Conservation (phyloP, 768 basidiomycete species). For the Amanita jacksonii region DNA sequence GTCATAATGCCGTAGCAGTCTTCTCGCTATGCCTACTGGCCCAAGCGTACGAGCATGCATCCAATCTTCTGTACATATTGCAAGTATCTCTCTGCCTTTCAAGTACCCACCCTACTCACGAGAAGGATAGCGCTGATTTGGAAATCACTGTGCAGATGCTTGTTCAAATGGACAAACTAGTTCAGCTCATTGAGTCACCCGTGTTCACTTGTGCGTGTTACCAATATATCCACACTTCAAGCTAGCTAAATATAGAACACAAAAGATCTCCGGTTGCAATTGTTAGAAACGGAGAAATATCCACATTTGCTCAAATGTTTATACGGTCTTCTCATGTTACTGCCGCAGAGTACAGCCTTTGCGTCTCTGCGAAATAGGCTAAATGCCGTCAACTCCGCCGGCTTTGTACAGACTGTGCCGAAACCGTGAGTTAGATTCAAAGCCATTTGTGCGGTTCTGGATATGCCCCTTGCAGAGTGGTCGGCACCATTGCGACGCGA, state of each 20-base stretch:
- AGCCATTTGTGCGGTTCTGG: not conserved
- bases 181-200: constrained; percentile 95
- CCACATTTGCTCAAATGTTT: constrained; percentile 96
- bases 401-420: constrained; percentile 85
- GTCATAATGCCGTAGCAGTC: constrained; percentile 94
- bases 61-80: constrained; percentile 94
- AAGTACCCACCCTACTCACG: not conserved
- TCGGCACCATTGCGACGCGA: constrained; percentile 40
- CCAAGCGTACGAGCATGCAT: constrained; percentile 98
- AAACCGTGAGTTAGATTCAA: constrained; percentile 50
- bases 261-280: constrained; percentile 84
- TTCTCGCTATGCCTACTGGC: constrained; percentile 95
- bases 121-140: constrained; percentile 67
- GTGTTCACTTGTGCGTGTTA: constrained; percentile 92
- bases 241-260: constrained; percentile 1
- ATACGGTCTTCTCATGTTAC: constrained; percentile 92
- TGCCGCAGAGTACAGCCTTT: constrained; percentile 96
- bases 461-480: constrained; percentile 13
- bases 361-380: constrained; percentile 89
- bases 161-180: constrained; percentile 95
- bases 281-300: constrained; percentile 94
- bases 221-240: not conserved
- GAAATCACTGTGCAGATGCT: constrained; percentile 93
- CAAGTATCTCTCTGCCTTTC: constrained; percentile 22
- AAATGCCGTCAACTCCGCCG: constrained; percentile 91